Percentiles rank a stretch among this genome's conserved stretches.
These are phyloP conservation scores for Rhinocladiella mackenziei DNA, from an alignment of 2,329 filamentous ascomycete genomes.

Conservation along the genomic window DNA sequence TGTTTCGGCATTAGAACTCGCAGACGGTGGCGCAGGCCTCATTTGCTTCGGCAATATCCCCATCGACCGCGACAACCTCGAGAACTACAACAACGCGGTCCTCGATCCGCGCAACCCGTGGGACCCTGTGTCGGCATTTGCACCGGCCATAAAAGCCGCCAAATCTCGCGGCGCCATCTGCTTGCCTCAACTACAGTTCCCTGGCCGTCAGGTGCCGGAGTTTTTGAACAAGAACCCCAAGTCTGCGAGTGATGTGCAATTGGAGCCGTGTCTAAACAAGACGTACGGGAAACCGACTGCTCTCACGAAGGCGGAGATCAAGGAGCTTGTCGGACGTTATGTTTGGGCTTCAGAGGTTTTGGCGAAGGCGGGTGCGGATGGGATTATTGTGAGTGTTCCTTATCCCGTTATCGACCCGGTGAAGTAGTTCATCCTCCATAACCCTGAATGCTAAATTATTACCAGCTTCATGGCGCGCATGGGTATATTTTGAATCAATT, in stretches of 20 bases:
- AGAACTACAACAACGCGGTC: constrained; percentile 32
- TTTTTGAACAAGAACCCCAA: constrained; percentile 29
- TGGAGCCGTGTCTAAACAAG: constrained; percentile 20
- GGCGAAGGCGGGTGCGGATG: constrained; percentile 28
- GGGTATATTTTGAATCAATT: constrained; percentile 48
- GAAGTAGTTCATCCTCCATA: not conserved
- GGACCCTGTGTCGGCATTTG: constrained; percentile 25
- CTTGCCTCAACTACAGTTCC: constrained; percentile 29
- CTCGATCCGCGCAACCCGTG: constrained; percentile 28
- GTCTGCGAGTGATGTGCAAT: constrained; percentile 27
- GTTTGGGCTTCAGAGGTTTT: constrained; percentile 28
- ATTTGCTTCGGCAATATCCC: constrained; percentile 33
- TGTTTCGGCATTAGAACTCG: constrained; percentile 6
- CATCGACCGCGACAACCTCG: constrained; percentile 31
- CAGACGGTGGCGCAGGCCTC: constrained; percentile 27
- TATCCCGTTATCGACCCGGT: not conserved
- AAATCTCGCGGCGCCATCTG: constrained; percentile 29
- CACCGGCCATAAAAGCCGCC: constrained; percentile 27
- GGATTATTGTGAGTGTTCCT: constrained; percentile 21
- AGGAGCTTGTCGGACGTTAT: constrained; percentile 25
- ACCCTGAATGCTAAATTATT: too few species aligned
- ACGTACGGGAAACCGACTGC: constrained; percentile 25
- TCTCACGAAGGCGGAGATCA: constrained; percentile 23
- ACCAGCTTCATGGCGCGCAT: constrained; percentile 52
- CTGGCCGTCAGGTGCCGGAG: constrained; percentile 29